Percentiles rank a stretch among this genome's conserved stretches.
phyloP scores from a whole-genome alignment of 345 rosid species.

The Moricandia moricandioides region DNA sequence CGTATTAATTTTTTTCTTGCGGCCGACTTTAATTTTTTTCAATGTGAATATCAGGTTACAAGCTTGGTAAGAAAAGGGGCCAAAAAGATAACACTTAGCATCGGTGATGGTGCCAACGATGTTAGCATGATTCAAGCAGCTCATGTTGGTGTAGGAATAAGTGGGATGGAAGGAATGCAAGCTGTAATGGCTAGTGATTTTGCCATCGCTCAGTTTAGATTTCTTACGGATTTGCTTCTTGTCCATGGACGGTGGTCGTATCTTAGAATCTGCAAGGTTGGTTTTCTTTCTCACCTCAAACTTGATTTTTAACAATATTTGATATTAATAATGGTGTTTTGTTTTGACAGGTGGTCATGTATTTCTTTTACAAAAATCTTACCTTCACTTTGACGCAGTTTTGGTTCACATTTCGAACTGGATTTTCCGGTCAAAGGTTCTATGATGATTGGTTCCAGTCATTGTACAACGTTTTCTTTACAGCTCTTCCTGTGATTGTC shows the following conservation, averaged over 20 bases:
- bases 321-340: neutral
- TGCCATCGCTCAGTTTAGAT: conserved; percentile 96
- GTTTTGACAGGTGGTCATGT: conserved; percentile 75
- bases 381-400: conserved; percentile 95
- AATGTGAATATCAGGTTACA: conserved; percentile 63
- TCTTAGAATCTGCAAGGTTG: conserved; percentile 94
- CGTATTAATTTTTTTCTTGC: conserved; percentile 57
- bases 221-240: conserved; percentile 82
- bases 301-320: conserved; percentile 4
- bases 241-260: conserved; percentile 99
- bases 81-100: conserved; percentile 84
- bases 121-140: conserved; percentile 99
- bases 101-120: conserved; percentile 99
- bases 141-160: conserved; percentile 95
- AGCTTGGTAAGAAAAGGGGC: conserved; percentile 94
- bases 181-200: conserved; percentile 99
- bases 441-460: conserved; percentile 99
- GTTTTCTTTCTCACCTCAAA: neutral
- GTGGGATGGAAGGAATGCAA: conserved; percentile 98
- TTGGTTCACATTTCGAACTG: conserved; percentile 97
- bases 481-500: conserved; percentile 83
- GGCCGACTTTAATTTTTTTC: too few species aligned
- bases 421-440: conserved; percentile 97
- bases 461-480: conserved; percentile 80
- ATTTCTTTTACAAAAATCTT: conserved; percentile 98